Evolutionary conservation across 2,329 filamentous ascomycete genomes (phyloP).

Genomic region (Aureobasidium sp.): DNA sequence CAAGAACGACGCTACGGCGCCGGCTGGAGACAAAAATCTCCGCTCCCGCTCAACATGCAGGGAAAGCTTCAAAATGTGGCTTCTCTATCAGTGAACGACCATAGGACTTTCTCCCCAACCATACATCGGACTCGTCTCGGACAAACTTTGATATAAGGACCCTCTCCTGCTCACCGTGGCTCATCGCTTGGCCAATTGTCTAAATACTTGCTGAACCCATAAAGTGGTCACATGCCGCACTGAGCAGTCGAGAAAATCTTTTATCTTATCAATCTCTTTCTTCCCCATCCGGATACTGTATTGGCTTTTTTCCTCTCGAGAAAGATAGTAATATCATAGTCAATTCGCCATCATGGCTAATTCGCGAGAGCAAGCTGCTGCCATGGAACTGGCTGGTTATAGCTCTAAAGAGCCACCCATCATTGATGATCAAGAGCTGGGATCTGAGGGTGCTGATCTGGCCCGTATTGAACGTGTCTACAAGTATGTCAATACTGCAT

Average conservation of each 20-base stretch:
- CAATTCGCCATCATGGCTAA: neutral
- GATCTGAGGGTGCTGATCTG: slow-evolving; percentile 1
- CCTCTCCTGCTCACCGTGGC: neutral
- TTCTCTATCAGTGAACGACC: neutral
- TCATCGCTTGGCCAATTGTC: neutral
- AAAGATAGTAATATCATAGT: neutral
- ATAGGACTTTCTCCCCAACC: neutral
- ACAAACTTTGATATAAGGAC: neutral
- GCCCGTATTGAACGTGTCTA: slow-evolving; percentile 17
- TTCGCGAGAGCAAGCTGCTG: slow-evolving; percentile 3
- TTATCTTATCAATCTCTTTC: slow-evolving; percentile 11
- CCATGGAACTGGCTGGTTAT: slow-evolving; percentile 6
- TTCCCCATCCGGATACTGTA: neutral
- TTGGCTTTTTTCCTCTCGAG: neutral
- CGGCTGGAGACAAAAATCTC: slow-evolving; percentile 3
- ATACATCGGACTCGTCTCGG: neutral
- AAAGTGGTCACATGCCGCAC: neutral
- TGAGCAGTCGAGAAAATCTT: neutral
- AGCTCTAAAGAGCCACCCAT: neutral
- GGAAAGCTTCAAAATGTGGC: neutral
- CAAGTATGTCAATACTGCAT: slow-evolving; percentile 3
- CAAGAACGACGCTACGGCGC: slow-evolving; percentile 8
- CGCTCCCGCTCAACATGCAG: neutral
- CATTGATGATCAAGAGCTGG: slow-evolving; percentile 14
- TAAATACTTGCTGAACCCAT: neutral